Conservation (phyloP, 805 yeast genomes). For the Candida dendrica region DNA sequence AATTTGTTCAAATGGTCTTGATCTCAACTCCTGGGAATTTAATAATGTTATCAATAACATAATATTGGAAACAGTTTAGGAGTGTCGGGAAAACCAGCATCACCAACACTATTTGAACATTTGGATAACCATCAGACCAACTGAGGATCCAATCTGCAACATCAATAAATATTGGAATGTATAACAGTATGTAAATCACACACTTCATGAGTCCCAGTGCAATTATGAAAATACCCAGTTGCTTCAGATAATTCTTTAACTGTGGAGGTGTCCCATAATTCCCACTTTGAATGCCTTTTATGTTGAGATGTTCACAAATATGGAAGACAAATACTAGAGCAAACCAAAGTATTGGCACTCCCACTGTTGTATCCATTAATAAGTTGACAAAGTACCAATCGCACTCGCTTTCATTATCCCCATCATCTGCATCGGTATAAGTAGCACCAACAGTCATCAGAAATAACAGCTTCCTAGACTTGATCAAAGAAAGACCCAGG, state of each 20-base stretch:
- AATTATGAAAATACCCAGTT: slow-evolving; percentile 57
- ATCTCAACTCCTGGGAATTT: slow-evolving; percentile 35
- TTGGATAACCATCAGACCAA: slow-evolving; percentile 79
- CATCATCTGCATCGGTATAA: slow-evolving; percentile 31
- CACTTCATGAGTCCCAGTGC: slow-evolving; percentile 62
- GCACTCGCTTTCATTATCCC: slow-evolving; percentile 64
- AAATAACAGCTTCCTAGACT: slow-evolving; percentile 22
- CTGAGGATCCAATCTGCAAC: slow-evolving; percentile 68
- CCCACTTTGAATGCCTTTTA: slow-evolving; percentile 42
- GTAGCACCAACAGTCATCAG: slow-evolving; percentile 2
- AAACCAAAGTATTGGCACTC: slow-evolving; percentile 74
- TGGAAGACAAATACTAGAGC: slow-evolving; percentile 45
- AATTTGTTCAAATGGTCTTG: no score
- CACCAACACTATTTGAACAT: slow-evolving; percentile 79
- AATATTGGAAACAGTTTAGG: slow-evolving; percentile 68
- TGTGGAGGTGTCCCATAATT: slow-evolving; percentile 55
- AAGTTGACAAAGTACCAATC: slow-evolving; percentile 92
- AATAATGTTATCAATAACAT: slow-evolving; percentile 67
- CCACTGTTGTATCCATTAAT: slow-evolving; percentile 86
- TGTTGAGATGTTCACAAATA: slow-evolving; percentile 21
- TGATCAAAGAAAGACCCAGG: slow-evolving; percentile 57
- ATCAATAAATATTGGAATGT: slow-evolving; percentile 59
- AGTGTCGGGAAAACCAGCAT: slow-evolving; percentile 75
- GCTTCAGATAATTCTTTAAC: slow-evolving; percentile 61
- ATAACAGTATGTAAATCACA: slow-evolving; percentile 47